Evolutionary conservation across 2,329 filamentous ascomycete genomes (phyloP), one percentile per base, ranked within the genome.

Genomic region (Hansfordia pulvinata): DNA sequence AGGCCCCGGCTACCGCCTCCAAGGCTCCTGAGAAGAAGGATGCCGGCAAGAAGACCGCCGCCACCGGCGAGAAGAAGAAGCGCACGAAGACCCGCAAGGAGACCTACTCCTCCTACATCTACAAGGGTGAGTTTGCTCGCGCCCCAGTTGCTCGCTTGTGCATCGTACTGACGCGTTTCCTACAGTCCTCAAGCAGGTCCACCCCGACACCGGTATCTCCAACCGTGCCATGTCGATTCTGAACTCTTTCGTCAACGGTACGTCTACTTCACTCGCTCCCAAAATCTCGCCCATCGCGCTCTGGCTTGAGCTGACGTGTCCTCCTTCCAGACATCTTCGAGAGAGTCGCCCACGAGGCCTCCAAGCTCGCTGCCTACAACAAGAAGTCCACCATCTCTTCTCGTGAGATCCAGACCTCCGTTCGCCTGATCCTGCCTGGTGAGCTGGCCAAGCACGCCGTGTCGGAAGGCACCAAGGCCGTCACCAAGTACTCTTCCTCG

Each of bases 361-460:
- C 84, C 56, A 98, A 98, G 79, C 79, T 98, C 35, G 90, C 90
- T 45, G 90, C 90, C 39, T 98, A 98, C 74, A 98, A 98, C 80
- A 98, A 96, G 81, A 98, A 98, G 75, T 96, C 88, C 27, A 98
- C 90, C 56, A 98, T 98, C 64, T 96, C 88, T 29, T 96, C 90
- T 43, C 81, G 90, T 53, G 90, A 98, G 68, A 98, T 98, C 55
- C 90, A 98, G 74, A 98, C 90, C 47, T 94, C 90, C 60, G 90
- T 98, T 47, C 81, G 90, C 43, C 76, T 98, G 36, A 98, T 98
- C 63, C 80, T 98, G 29, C 90, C 90, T 24, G 90, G 90, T 66
- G 90, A 98, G 68, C 75, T 98, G 47, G 90, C 90, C 59, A 98
- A 98, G 80, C 90, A 98, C 65, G 90, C 90, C 44, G 90, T 98